Evolutionary conservation across 352 stramenopile genomes (phyloP), one percentile per base, ranked within the genome.

Genomic region (Blastocystis sp.): DNA sequence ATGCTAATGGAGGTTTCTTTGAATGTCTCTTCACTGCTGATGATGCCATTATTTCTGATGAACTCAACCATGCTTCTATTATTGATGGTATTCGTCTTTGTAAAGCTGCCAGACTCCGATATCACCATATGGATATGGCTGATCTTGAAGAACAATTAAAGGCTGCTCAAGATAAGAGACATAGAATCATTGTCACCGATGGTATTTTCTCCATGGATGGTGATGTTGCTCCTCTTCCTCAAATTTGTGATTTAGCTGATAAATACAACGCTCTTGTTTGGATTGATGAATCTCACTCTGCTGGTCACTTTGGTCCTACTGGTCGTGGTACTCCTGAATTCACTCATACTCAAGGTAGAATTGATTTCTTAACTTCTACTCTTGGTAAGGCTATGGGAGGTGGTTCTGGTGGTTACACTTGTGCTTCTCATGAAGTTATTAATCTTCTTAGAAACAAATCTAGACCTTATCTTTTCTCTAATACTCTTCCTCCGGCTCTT

Each of bases 121-220:
- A 87, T 68, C 85, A 87, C 68, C 83, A 93, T 74, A 84, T 85
- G 73, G 80, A 92, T 65, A 78, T 93, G 70, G 55, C 25, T 7
- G 82, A 93, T 59, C 71, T 93, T 4, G 82, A 93, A 67, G 64
- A 64, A 21, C 86, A 88, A 58, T 72, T 93, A 18, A 68, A 88
- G 62, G 73, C 75, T 21, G 83, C 82, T 25, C 77, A 91, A 71
- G 79, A 89, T 72, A 82, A 72, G 66, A 80, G 81, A 55, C 81
- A 78, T 52, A 79, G 80, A 0, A 70, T 93, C 21, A 86, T 93
- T 54, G 81, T 81, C 6, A 93, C 83, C 0, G 83, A 93, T 62
- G 83, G 83, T 30, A 83, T 91, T n/a, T 93, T 93, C 66, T 84
- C 72, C 45, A 93, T 93, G 83, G 83, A 93, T 65, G 83, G 83